Base-by-base conservation (phyloP, 2,329 filamentous ascomycete species). In the Alternaria triticimaculans region DNA sequence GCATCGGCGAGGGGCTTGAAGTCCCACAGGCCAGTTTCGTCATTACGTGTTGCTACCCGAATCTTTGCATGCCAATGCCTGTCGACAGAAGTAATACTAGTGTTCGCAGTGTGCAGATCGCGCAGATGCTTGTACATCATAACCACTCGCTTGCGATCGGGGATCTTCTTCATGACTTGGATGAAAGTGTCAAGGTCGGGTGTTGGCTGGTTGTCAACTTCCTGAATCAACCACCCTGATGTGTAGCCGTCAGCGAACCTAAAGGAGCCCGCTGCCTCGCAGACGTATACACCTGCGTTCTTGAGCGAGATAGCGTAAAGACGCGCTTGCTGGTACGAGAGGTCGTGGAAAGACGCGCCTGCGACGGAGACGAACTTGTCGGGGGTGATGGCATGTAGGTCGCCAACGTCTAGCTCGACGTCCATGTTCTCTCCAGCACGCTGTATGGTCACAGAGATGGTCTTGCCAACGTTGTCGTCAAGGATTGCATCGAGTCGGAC, bases 261-360 rank as follows among this genome's bases (percentile, higher is more conserved):
- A 85, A 98, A 99, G 1, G 96, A 97, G 3, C 96, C 96, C 3
- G 93, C 92, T 6, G 95, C 93, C 81, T 99, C 96, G 76, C 94
- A 98, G 63, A 98, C 91, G 77, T 93, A 99, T 18, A 99, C 94
- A 33, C 96, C 96, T 45, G 81, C 76, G 55, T 80, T 77, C 78
- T 94, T 91, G 72, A 94, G 92, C 10, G 94, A 90, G 62, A 99
- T 94, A 33, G 94, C 95, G 78, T 97, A 98, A 5, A 97, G 87
- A 10, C 96, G 90, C n/a, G 96, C 94, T 81, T 98, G 94, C 78
- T 99, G 96, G 80, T 99, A 99, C 1, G 96, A 99, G 18, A 99
- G 85, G 77, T 97, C 89, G 82, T 99, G 96, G 84, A 99, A 98
- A 63, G 94, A 95, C 23, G 90, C 96, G 20, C 96, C 96, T 45